Conservation (phyloP, 192 early-diverging fungal species). For the Entomortierella beljakovae region DNA sequence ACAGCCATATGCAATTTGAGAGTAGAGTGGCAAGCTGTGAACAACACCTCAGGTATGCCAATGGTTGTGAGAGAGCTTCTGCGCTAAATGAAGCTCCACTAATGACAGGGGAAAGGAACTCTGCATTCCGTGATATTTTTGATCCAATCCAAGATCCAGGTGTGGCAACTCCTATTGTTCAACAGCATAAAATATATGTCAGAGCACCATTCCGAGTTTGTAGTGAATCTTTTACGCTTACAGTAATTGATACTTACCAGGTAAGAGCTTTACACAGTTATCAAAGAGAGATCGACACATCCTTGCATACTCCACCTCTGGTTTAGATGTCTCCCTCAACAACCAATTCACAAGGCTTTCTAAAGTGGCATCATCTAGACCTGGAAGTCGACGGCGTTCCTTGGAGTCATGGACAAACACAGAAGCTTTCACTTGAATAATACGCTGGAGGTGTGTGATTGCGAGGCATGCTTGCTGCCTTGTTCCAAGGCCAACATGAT, state of each 20-base stretch:
- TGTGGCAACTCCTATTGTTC: conserved; percentile 5
- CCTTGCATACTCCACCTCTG: conserved; percentile 70
- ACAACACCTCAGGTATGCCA: conserved; percentile 42
- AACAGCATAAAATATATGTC: not conserved
- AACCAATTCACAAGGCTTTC: conserved; percentile 66
- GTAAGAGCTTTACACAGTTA: conserved; percentile 59
- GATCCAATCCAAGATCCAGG: conserved; percentile 37
- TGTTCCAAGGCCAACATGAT: conserved; percentile 70
- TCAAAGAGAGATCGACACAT: conserved; percentile 72
- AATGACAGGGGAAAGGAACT: conserved; percentile 17
- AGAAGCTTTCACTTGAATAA: conserved; percentile 63
- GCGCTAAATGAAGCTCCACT: not conserved
- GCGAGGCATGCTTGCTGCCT: conserved; percentile 61
- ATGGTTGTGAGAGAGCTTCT: conserved; percentile 10
- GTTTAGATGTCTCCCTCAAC: conserved; percentile 62
- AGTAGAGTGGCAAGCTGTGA: conserved; percentile 34
- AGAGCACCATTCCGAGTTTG: not conserved
- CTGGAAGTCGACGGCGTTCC: conserved; percentile 61
- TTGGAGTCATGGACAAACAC: conserved; percentile 60
- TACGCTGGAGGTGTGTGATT: conserved; percentile 69
- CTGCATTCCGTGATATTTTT: conserved; percentile 19
- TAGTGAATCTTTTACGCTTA: no score
- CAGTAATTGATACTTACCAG: conserved; percentile 49
- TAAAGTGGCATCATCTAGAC: conserved; percentile 57
- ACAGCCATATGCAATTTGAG: conserved; percentile 50